Percentiles rank a stretch among this genome's conserved stretches.
phyloP scores from a whole-genome alignment of 148 eudicot species.

The Silene uniflora region DNA sequence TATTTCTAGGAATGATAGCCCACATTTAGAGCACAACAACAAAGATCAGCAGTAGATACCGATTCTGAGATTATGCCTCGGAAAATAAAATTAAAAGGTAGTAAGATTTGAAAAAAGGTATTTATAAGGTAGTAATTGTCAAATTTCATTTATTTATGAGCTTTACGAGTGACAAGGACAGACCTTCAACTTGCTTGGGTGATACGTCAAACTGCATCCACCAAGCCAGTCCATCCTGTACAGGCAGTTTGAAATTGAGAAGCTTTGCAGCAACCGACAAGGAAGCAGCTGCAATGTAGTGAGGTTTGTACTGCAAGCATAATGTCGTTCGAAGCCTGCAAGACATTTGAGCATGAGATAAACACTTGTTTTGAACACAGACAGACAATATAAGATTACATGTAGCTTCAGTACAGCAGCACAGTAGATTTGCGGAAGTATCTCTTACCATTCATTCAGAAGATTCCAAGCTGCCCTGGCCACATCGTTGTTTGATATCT shows the following conservation, averaged over 20 bases:
- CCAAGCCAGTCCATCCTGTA: slow-evolving; percentile 53
- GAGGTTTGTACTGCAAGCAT: slow-evolving; percentile 84
- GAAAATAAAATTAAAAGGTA: background rate
- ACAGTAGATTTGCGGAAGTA: background rate
- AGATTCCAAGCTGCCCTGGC: slow-evolving; percentile 77
- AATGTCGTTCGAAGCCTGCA: slow-evolving; percentile 60
- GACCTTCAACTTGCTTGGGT: slow-evolving; percentile 64
- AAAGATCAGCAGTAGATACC: too few relatives aligned
- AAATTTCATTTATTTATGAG: background rate
- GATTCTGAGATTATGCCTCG: background rate
- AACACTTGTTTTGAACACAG: background rate
- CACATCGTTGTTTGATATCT: slow-evolving; percentile 53
- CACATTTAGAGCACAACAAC: too few relatives aligned
- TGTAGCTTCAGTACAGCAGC: background rate
- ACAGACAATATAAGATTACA: background rate
- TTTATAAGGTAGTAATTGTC: background rate
- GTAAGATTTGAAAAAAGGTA: background rate
- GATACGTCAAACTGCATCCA: slow-evolving; percentile 79
- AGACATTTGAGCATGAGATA: slow-evolving; percentile 12
- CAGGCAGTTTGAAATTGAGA: slow-evolving; percentile 51
- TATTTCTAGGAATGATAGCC: too few relatives aligned
- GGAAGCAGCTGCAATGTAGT: slow-evolving; percentile 74
- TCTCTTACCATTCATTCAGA: slow-evolving; percentile 65
- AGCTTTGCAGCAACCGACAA: slow-evolving; percentile 64
- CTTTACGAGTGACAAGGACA: slow-evolving; percentile 14